Conservation (phyloP, 306 rosid species). For the Parietaria judaica region DNA sequence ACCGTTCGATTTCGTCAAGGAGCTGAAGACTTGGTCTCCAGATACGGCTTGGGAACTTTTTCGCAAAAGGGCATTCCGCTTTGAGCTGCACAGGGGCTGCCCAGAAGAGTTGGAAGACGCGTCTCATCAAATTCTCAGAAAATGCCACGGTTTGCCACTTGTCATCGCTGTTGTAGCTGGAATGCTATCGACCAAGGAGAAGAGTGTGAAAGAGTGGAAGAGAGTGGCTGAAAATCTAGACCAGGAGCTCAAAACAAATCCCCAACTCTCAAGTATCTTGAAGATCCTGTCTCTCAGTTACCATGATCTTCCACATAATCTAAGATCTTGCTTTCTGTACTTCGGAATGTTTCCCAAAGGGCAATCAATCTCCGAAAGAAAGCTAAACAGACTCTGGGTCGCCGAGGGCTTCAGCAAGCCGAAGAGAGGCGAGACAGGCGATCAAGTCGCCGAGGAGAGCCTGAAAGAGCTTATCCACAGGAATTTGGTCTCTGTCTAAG, state of each 20-base stretch:
- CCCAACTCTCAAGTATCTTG: not conserved
- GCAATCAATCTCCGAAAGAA: not conserved
- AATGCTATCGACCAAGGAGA: not conserved
- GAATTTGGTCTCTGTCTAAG: not conserved
- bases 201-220: constrained; percentile 3
- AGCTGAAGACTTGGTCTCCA: not conserved
- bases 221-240: not conserved
- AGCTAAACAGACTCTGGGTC: not conserved
- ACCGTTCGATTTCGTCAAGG: not conserved
- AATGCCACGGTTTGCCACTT: not conserved
- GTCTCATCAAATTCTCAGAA: constrained; percentile 8
- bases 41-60: constrained; percentile 3
- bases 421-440: not conserved
- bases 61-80: not conserved
- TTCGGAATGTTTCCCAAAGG: constrained; percentile 14
- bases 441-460: not conserved
- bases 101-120: constrained; percentile 1
- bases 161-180: constrained; percentile 5
- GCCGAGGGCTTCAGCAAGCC: constrained; percentile 8
- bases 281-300: not conserved
- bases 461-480: not conserved
- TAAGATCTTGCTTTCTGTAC: constrained; percentile 6
- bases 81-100: not conserved
- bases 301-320: constrained; percentile 2
- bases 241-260: not conserved